Evolutionary conservation across 352 stramenopile genomes (phyloP), one percentile per base, ranked within the genome.

Genomic region (Aphanomyces invadans): DNA sequence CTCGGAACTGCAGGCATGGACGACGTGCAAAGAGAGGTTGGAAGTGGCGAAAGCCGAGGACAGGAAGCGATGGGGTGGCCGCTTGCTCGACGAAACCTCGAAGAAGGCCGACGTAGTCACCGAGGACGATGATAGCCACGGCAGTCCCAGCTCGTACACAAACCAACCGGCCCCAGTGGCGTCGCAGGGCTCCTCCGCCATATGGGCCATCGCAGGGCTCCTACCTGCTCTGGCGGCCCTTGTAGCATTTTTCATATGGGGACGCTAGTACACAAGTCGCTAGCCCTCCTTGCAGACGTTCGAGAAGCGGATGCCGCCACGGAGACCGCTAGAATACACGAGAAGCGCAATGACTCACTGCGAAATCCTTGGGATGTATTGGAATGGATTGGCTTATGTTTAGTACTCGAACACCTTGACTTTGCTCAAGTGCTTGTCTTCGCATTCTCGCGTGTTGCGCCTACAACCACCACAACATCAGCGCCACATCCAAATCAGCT

Each of bases 371-470:
- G n/a, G n/a, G n/a, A n/a, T n/a, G n/a, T n/a, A n/a, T n/a, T n/a
- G n/a, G n/a, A n/a, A n/a, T n/a, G n/a, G n/a, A n/a, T n/a, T n/a
- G n/a, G n/a, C n/a, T n/a, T n/a, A n/a, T n/a, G n/a, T n/a, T n/a
- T 55, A 67, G 64, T 92, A 89, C 62, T 89, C 81, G 63, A 83
- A 92, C 25, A 90, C 59, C 62, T 90, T 92, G 70, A 90, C 78
- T 19, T 73, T 82, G 72, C 90, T 73, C 23, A 92, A 72, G 61
- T 90, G 90, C 70, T 88, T 92, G 73, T 90, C 83, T 44, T 88
- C 83, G 53, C 83, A 92, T 71, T 92, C 83, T 31, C 83, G 79
- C 51, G 83, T 69, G 12, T 78, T 59, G 32, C 79, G 78, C 77
- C 77, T 86, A 59, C 11, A 29, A 3, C 26, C 48, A 25, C 45